phyloP scores from a whole-genome alignment of 495 filamentous ascomycete genomes.

The Niebla homalea region DNA sequence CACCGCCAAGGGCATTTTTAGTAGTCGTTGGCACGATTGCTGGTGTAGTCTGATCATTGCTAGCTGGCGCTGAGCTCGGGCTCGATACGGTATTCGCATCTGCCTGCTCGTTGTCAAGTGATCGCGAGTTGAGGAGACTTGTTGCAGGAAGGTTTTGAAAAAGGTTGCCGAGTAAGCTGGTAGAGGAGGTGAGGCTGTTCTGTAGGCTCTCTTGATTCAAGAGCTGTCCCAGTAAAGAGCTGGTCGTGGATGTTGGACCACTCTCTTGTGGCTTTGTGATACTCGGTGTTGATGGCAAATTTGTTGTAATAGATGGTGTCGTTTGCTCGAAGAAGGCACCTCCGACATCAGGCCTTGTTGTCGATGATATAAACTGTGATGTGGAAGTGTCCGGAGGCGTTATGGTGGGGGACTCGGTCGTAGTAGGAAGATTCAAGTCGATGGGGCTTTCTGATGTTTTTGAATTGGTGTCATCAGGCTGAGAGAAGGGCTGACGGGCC shows the following conservation, averaged over 20 bases:
- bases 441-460: constrained; percentile 16
- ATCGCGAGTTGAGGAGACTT: not conserved
- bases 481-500: too few species aligned
- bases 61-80: too few species aligned
- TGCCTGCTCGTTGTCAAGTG: too few species aligned
- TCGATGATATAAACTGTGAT: not conserved
- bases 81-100: too few species aligned
- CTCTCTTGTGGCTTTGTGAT: not conserved
- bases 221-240: not conserved
- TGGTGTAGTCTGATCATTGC: too few species aligned
- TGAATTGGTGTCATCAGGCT: constrained; percentile 22
- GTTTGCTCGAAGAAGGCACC: not conserved
- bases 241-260: too few species aligned
- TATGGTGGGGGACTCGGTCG: not conserved
- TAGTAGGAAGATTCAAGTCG: not conserved
- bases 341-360: not conserved
- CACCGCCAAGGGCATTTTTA: too few species aligned
- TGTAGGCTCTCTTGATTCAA: not conserved
- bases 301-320: not conserved
- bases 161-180: not conserved
- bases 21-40: too few species aligned
- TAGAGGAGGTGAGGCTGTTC: not conserved
- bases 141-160: not conserved
- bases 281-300: not conserved
- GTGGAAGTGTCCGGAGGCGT: not conserved